Percentiles rank a stretch among this genome's conserved stretches.
Evolutionary conservation across 768 basidiomycete species (phyloP).

Genomic region (Mycena crocata): DNA sequence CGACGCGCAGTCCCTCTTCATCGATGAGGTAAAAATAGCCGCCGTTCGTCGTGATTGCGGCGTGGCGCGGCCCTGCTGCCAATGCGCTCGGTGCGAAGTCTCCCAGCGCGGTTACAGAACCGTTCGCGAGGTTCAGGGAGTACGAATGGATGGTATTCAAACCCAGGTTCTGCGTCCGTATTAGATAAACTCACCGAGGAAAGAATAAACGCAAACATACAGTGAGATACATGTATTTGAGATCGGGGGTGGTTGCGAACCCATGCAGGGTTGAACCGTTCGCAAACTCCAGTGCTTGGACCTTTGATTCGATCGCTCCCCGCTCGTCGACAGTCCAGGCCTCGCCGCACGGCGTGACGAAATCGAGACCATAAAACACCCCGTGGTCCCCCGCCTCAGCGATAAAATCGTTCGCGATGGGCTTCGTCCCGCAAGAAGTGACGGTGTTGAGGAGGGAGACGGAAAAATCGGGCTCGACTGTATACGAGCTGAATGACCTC

Average conservation of each 20-base stretch:
- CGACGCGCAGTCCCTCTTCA: conserved; percentile 39
- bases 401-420: conserved; percentile 38
- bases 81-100: conserved; percentile 21
- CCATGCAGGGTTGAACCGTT: conserved; percentile 35
- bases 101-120: conserved; percentile 10
- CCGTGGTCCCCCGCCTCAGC: conserved; percentile 25
- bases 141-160: conserved; percentile 33
- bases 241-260: conserved; percentile 35
- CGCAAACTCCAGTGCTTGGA: conserved; percentile 29
- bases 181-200: not conserved
- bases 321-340: conserved; percentile 31
- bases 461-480: conserved; percentile 33
- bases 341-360: conserved; percentile 37
- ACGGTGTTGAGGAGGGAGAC: conserved; percentile 33
- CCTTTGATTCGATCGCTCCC: conserved; percentile 27
- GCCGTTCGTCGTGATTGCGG: conserved; percentile 25
- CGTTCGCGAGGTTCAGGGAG: conserved; percentile 23
- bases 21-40: conserved; percentile 35
- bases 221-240: conserved; percentile 35
- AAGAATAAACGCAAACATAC: conserved; percentile 10
- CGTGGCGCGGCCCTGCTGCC: conserved; percentile 35
- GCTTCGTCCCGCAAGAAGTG: conserved; percentile 36
- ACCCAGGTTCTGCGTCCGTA: conserved; percentile 31
- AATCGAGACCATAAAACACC: conserved; percentile 35
- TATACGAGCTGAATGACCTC: conserved; percentile 34